A percentile compares a stretch with the other conserved stretches of the same genome.
These are phyloP conservation scores for Didymella exigua DNA, from an alignment of 2,329 filamentous ascomycete species.

Conservation along the genomic window DNA sequence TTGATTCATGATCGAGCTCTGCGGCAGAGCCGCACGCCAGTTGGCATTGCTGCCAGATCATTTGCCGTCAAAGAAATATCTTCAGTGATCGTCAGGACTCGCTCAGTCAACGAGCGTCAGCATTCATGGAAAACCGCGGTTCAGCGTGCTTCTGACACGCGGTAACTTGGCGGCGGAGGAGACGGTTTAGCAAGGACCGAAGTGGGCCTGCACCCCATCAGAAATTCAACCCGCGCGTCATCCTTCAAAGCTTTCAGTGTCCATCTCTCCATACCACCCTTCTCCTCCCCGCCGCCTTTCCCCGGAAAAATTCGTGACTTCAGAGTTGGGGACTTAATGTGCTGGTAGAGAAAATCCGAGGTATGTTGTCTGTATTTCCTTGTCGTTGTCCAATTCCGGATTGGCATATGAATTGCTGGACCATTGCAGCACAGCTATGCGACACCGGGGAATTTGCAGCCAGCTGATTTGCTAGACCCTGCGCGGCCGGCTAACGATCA, in stretches of 20 bases:
- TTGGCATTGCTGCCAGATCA: neutral
- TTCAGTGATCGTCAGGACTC: conserved; percentile 1
- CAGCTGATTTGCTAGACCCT: conserved; percentile 6
- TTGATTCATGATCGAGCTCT: conserved; percentile 4
- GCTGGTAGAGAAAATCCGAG: conserved; percentile 7
- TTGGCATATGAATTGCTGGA: neutral
- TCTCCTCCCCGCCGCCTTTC: conserved; percentile 14
- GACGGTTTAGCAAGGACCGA: conserved; percentile 11
- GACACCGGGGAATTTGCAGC: conserved; percentile 5
- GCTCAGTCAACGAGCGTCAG: conserved; percentile 7
- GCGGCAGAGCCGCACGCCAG: neutral
- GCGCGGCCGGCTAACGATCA: conserved; percentile 18
- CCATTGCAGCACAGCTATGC: neutral
- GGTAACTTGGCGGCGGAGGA: conserved; percentile 13
- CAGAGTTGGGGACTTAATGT: conserved; percentile 5
- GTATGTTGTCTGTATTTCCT: neutral
- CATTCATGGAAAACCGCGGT: neutral
- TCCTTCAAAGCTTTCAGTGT: conserved; percentile 19
- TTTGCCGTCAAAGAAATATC: neutral
- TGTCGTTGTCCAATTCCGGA: conserved; percentile 3
- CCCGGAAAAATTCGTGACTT: conserved; percentile 18
- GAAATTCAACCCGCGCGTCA: conserved; percentile 16
- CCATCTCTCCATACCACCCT: conserved; percentile 13
- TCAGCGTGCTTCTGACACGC: neutral
- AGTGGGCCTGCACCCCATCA: conserved; percentile 14